Conservation (phyloP, 495 filamentous ascomycete genomes). For the Penicillium taxi region DNA sequence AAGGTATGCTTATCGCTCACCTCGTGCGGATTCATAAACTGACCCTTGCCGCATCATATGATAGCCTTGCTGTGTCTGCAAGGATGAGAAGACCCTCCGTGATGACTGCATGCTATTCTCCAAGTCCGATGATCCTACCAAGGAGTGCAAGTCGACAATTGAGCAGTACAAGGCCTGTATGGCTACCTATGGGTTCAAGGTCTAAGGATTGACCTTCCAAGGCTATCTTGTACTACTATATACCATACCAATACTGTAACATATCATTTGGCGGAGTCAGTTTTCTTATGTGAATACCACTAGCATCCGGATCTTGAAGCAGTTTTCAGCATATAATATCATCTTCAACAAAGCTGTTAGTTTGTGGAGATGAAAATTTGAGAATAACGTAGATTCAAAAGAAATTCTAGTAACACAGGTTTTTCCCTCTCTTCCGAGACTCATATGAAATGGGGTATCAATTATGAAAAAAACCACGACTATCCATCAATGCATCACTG, state of each 20-base stretch:
- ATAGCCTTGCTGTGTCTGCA: constrained; percentile 96
- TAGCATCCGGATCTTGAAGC: not conserved
- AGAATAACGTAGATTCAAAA: not conserved
- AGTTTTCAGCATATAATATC: constrained; percentile 12
- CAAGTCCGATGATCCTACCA: constrained; percentile 59
- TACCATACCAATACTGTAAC: constrained; percentile 16
- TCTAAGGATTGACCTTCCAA: constrained; percentile 28
- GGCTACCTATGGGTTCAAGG: constrained; percentile 85
- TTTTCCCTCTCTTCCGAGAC: not conserved
- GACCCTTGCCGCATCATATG: not conserved
- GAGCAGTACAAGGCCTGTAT: constrained; percentile 87
- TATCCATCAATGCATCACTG: constrained; percentile 21
- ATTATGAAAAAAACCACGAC: constrained; percentile 2
- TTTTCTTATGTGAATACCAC: constrained; percentile 14
- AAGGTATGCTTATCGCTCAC: constrained; percentile 36
- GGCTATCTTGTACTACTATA: constrained; percentile 1
- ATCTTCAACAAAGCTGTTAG: constrained; percentile 10
- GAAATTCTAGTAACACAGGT: constrained; percentile 1
- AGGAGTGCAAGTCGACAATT: constrained; percentile 75
- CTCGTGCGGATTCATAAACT: constrained; percentile 1
- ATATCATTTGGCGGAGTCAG: constrained; percentile 21
- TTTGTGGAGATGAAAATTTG: not conserved
- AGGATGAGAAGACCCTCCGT: constrained; percentile 79
- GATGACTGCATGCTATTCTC: constrained; percentile 99
- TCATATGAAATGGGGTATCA: constrained; percentile 5